These are phyloP conservation scores for Blastobotrys aristatus DNA, from an alignment of 1,139 yeast genomes.

Conservation along the genomic window DNA sequence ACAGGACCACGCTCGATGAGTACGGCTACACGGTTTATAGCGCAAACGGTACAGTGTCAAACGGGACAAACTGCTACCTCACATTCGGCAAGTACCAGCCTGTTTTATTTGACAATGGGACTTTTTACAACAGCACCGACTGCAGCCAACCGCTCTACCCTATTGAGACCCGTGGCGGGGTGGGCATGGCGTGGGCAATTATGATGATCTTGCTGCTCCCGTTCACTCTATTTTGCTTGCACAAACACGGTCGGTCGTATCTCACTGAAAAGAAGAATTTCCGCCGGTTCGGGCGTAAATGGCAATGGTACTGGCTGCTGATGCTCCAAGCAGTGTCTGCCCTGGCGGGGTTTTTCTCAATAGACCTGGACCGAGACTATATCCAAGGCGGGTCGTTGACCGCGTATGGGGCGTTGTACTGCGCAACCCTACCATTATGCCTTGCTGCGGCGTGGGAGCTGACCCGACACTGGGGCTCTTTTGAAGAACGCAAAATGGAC, in stretches of 20 bases:
- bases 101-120: slow-evolving; percentile 22
- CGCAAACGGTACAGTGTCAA: slow-evolving; percentile 26
- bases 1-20: slow-evolving; percentile 19
- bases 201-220: slow-evolving; percentile 21
- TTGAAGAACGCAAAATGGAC: slow-evolving; percentile 25
- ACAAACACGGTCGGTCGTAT: slow-evolving; percentile 25
- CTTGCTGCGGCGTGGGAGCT: slow-evolving; percentile 28
- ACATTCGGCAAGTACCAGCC: slow-evolving; percentile 26
- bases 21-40: slow-evolving; percentile 22
- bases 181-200: slow-evolving; percentile 25
- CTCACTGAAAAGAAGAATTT: slow-evolving; percentile 21
- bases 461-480: slow-evolving; percentile 30
- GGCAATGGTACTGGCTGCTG: slow-evolving; percentile 31
- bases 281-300: slow-evolving; percentile 23
- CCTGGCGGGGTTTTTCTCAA: slow-evolving; percentile 28
- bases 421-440: slow-evolving; percentile 23
- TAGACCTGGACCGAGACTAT: slow-evolving; percentile 29
- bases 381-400: slow-evolving; percentile 26
- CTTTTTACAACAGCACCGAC: slow-evolving; percentile 20
- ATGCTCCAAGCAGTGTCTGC: slow-evolving; percentile 23
- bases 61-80: slow-evolving; percentile 27
- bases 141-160: slow-evolving; percentile 26
- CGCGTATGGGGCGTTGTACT: slow-evolving; percentile 25
- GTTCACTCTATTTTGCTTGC: slow-evolving; percentile 24
- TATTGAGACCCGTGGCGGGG: slow-evolving; percentile 23